A percentile compares a stretch with the other conserved stretches of the same genome.
phyloP scores from a whole-genome alignment of 352 stramenopile genomes.

The Globisporangium nunn region DNA sequence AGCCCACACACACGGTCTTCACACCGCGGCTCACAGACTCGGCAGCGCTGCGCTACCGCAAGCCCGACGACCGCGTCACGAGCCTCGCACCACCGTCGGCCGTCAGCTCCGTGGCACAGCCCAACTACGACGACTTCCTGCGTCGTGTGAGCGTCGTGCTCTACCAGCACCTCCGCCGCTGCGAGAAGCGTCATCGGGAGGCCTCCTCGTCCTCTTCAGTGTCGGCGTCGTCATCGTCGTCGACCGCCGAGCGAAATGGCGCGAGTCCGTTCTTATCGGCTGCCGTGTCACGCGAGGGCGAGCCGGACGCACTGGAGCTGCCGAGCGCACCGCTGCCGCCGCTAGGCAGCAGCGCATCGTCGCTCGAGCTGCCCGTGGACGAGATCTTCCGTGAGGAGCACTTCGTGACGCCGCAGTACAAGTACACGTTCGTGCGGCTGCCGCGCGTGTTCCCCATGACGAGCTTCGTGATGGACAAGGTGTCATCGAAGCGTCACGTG shows the following conservation, averaged over 20 bases:
- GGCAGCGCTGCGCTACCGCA: constrained; percentile 66
- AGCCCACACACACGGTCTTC: constrained; percentile 84
- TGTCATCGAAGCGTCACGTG: constrained; percentile 73
- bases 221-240: background rate
- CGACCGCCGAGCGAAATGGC: constrained; percentile 6
- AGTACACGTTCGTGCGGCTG: constrained; percentile 80
- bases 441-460: constrained; percentile 69
- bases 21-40: constrained; percentile 69
- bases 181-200: constrained; percentile 75
- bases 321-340: background rate
- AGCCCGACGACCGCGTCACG: constrained; percentile 68
- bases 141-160: constrained; percentile 84
- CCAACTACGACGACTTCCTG: constrained; percentile 89
- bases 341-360: constrained; percentile 42
- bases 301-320: constrained; percentile 5
- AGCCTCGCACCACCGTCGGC: constrained; percentile 63
- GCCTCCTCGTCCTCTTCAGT: background rate
- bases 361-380: constrained; percentile 67
- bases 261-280: constrained; percentile 9
- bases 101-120: constrained; percentile 77
- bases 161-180: constrained; percentile 85
- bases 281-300: constrained; percentile 6
- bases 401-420: constrained; percentile 86
- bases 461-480: constrained; percentile 79
- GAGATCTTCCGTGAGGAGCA: constrained; percentile 86